Evolutionary conservation across 1,284 basidiomycete species (phyloP), one percentile per base, ranked within the genome.

Genomic region (Malassezia obtusa): DNA sequence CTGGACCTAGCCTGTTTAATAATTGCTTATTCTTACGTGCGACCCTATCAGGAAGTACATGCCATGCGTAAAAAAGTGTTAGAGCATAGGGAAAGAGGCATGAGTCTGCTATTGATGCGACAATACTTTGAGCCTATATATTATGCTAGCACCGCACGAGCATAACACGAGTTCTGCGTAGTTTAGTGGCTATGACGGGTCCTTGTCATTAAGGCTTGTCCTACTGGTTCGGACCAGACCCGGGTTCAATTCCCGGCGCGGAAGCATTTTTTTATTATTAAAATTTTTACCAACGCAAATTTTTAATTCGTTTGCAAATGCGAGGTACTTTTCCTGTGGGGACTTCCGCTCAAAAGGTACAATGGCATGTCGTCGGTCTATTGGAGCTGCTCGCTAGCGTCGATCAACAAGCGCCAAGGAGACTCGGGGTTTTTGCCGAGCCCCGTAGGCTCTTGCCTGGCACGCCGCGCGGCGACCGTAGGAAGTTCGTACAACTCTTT

Each of bases 361-460:
- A n/a, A n/a, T n/a, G n/a, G n/a, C n/a, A n/a, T n/a, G n/a, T n/a
- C n/a, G n/a, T n/a, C n/a, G n/a, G 17, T 45, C 10, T 30, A 22
- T 30, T 37, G 14, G 4, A 44, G n/a, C 21, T 51, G 39, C 36
- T 49, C 4, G 8, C 38, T 44, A 31, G 52, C 52, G 19, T 54
- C 52, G 22, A 49, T 22, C 9, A 54, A 28, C 4, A 43, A 15
- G 6, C 59, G 61, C 68, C 68, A 71, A 0, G 50, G 24, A 9
- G 54, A 49, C 12, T 60, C 46, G 0, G 68, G 68, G n/a, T 45
- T 47, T 4, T 61, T 54, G 1, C 68, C 68, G 2, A 68, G 49
- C n/a, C 56, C 28, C 0, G 57, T 35, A 9, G 31, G 30, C 15
- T 36, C 17, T 11, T 35, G 19, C 9, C n/a, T 28, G 7, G 36